phyloP scores from a whole-genome alignment of 306 rosid species.

The Hippophae rhamnoides region DNA sequence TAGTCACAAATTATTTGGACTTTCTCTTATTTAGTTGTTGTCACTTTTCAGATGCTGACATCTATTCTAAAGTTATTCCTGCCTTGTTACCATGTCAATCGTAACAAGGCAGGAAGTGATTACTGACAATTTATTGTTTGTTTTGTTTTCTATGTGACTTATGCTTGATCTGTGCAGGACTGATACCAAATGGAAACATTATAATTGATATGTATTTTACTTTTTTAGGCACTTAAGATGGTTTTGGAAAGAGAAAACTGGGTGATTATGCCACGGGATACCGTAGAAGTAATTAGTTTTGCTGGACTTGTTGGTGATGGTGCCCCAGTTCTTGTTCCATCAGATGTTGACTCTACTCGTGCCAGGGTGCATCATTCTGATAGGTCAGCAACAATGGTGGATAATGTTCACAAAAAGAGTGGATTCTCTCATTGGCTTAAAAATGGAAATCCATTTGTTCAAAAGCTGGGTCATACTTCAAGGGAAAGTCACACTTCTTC shows the following conservation, averaged over 20 bases:
- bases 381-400: constrained; percentile 40
- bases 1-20: too few relatives aligned
- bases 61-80: not conserved
- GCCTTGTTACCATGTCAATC: not conserved
- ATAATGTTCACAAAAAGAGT: constrained; percentile 35
- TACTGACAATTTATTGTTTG: not conserved
- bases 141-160: not conserved
- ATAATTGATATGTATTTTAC: constrained; percentile 3
- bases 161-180: not conserved
- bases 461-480: constrained; percentile 35
- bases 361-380: constrained; percentile 32
- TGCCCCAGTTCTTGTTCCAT: constrained; percentile 67
- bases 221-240: constrained; percentile 82
- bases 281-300: constrained; percentile 73
- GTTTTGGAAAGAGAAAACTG: constrained; percentile 90
- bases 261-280: constrained; percentile 68
- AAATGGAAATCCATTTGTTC: constrained; percentile 76
- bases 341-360: constrained; percentile 38
- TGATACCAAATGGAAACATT: not conserved
- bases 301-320: constrained; percentile 99
- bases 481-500: constrained; percentile 44
- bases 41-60: not conserved
- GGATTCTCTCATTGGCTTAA: constrained; percentile 74
- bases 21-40: not conserved
- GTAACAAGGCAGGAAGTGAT: too few relatives aligned